Evolutionary conservation across 805 yeast genomes (phyloP), one percentile per base, ranked within the genome.

Genomic region (Ogataea populi-albae): DNA sequence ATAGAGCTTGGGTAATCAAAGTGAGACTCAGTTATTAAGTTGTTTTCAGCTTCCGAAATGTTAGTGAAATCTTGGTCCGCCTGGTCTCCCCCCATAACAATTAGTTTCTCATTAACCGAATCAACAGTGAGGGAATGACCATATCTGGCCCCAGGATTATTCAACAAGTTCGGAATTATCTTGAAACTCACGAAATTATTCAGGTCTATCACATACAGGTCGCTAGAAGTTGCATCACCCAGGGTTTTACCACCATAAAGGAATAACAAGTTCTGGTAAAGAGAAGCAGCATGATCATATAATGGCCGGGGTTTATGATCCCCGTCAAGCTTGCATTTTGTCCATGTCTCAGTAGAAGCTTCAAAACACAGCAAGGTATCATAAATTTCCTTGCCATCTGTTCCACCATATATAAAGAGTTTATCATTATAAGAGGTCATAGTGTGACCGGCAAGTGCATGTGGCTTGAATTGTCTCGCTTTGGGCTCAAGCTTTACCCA

Each of bases 11-110:
- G 52, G 28, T 47, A 52, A 14, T 54, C 52, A 23, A 62, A 56
- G 17, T 54, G 50, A n/a, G 54, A 42, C 19, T 53, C 62, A 40
- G 59, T 59, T 19, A 61, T 47, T 3, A 37, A 34, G 6, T 43
- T 34, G 32, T 46, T 46, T 20, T 42, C 30, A 4, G 48, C 38
- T 28, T 49, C 55, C 7, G 49, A 41, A 7, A 54, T 48, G 24
- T 45, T 44, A 5, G 38, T 25, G 30, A 55, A 53, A 49, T 75
- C 71, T 36, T 75, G 77, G 38, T 85, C 91, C 45, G 77, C 73
- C 47, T 79, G 74, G 59, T 87, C 95, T 40, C 98, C 98, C 28
- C 98, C 98, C 85, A 94, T 81, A 11, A 91, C 75, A 9, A 89
- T 55, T 23, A 91, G 54, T 60, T 81, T 85, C 52, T 86, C 77